Conservation (phyloP, 2,329 filamentous ascomycete species). For the Cladosporium sp. region DNA sequence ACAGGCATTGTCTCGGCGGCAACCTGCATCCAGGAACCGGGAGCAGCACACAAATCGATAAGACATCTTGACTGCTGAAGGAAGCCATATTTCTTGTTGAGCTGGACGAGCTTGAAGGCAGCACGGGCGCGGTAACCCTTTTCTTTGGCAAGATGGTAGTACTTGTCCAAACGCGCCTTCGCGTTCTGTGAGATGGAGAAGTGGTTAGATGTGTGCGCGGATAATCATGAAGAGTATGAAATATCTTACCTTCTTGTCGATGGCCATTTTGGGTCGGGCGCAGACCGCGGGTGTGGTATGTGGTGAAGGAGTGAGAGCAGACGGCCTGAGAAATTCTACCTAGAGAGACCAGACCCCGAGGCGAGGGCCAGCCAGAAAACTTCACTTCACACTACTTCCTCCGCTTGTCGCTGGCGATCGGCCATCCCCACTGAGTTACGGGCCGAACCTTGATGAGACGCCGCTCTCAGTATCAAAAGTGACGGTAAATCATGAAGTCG, state of each 20-base stretch:
- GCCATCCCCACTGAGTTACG: neutral
- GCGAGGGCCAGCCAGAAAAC: constrained; percentile 1
- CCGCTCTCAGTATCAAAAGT: no score
- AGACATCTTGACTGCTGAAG: constrained; percentile 94
- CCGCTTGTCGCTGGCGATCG: no score
- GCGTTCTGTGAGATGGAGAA: constrained; percentile 57
- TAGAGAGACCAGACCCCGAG: no score
- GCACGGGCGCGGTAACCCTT: constrained; percentile 95
- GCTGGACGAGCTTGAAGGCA: constrained; percentile 94
- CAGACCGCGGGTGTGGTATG: neutral
- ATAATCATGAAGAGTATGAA: neutral
- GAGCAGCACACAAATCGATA: constrained; percentile 94
- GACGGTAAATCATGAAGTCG: no score
- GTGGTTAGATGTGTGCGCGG: constrained; percentile 28
- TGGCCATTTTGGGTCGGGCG: constrained; percentile 62
- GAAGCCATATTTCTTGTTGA: constrained; percentile 99
- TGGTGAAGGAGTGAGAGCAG: neutral
- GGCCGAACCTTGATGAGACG: neutral
- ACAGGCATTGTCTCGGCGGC: constrained; percentile 92
- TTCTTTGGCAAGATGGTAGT: constrained; percentile 98
- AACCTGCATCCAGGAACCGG: constrained; percentile 96
- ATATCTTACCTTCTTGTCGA: constrained; percentile 78
- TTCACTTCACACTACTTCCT: constrained; percentile 3
- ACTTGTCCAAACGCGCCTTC: constrained; percentile 97
- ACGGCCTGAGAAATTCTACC: neutral